A percentile compares a stretch with the other conserved stretches of the same genome.
Evolutionary conservation across 331 rosid species (phyloP).

Genomic region (Quercus tomentella): DNA sequence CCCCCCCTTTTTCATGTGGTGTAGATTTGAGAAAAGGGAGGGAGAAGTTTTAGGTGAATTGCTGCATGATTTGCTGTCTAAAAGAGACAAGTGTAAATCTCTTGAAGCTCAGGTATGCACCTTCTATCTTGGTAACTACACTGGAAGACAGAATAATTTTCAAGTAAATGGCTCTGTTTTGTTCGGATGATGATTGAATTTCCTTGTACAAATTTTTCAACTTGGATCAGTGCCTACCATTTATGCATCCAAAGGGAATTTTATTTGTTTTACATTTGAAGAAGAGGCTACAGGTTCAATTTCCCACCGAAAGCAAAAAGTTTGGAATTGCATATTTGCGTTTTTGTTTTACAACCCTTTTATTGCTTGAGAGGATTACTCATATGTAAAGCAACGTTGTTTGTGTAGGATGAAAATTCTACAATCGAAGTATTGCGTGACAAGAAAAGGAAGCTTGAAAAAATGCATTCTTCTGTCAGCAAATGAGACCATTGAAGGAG

Average conservation of each 20-base stretch:
- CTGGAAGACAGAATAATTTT: background rate
- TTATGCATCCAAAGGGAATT: background rate
- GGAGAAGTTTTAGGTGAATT: constrained; percentile 28
- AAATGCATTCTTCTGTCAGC: constrained; percentile 24
- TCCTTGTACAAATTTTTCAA: background rate
- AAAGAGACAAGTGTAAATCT: constrained; percentile 51
- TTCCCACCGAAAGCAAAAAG: too few relatives aligned
- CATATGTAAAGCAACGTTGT: background rate
- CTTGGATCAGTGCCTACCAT: background rate
- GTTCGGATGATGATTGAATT: background rate
- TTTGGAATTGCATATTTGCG: too few relatives aligned
- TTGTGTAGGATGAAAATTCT: constrained; percentile 61
- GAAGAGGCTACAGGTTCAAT: too few relatives aligned
- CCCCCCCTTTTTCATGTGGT: background rate
- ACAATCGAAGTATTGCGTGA: constrained; percentile 62
- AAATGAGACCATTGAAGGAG: background rate
- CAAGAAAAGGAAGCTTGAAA: constrained; percentile 48
- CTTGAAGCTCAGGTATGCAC: constrained; percentile 60
- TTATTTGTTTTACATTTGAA: background rate
- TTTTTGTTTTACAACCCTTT: too few relatives aligned
- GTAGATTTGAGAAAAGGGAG: constrained; percentile 47
- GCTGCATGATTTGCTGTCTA: constrained; percentile 33
- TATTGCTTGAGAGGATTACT: background rate
- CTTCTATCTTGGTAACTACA: background rate
- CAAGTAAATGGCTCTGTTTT: background rate